These are phyloP conservation scores for Malassezia globosa DNA, from an alignment of 1,284 basidiomycete species.

Conservation along the genomic window DNA sequence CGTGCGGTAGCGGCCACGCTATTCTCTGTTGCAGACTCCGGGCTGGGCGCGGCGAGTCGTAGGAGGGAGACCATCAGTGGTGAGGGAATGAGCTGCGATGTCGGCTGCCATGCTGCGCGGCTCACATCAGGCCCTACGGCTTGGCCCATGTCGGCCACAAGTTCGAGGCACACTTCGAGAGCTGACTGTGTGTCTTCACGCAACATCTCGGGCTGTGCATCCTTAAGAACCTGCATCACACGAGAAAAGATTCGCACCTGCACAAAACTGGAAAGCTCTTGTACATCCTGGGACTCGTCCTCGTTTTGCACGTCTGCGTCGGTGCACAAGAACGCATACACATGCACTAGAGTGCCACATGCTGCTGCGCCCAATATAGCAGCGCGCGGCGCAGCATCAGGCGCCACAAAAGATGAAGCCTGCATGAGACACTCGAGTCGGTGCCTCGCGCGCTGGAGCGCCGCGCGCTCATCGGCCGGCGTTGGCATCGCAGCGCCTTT, in stretches of 20 bases:
- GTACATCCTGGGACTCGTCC: neutral
- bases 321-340: slow-evolving; percentile 18
- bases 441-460: slow-evolving; percentile 5
- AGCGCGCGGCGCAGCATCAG: slow-evolving; percentile 5
- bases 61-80: slow-evolving; percentile 18
- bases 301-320: neutral
- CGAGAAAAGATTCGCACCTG: neutral
- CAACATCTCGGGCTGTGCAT: neutral
- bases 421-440: slow-evolving; percentile 20
- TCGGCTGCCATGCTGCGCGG: slow-evolving; percentile 2
- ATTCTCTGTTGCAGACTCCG: slow-evolving; percentile 6
- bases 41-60: slow-evolving; percentile 21
- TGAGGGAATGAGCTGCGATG: slow-evolving; percentile 1
- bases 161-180: slow-evolving; percentile 17
- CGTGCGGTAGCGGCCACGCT: slow-evolving; percentile 4
- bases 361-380: slow-evolving; percentile 29
- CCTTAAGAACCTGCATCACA: neutral
- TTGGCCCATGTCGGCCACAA: slow-evolving; percentile 33
- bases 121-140: slow-evolving; percentile 10
- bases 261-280: slow-evolving; percentile 16
- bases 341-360: slow-evolving; percentile 22
- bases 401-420: slow-evolving; percentile 19
- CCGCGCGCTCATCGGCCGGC: slow-evolving; percentile 19
- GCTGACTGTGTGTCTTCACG: neutral
- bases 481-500: slow-evolving; percentile 3